Percentiles rank a stretch among this genome's conserved stretches.
phyloP scores from a whole-genome alignment of 2,329 filamentous ascomycete species.

The Fusarium armeniacum region DNA sequence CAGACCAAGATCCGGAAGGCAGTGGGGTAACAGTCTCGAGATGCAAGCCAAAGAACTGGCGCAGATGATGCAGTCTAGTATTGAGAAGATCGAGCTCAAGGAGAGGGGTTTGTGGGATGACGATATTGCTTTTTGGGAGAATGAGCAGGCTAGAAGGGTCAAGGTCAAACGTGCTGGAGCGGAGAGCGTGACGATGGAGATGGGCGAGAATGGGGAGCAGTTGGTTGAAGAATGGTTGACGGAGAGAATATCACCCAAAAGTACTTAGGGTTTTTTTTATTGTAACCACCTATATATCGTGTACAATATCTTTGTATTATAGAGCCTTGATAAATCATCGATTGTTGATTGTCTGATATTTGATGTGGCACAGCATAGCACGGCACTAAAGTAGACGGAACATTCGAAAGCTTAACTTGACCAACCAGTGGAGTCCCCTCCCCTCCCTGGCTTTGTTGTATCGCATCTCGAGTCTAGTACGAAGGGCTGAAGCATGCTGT shows the following conservation, averaged over 20 bases:
- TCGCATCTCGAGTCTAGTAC: conserved; percentile 19
- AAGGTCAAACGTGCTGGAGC: conserved; percentile 56
- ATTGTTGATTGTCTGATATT: background rate
- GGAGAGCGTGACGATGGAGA: conserved; percentile 47
- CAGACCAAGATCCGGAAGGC: conserved; percentile 39
- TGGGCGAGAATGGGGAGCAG: conserved; percentile 49
- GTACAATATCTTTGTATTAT: conserved; percentile 5
- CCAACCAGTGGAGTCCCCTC: conserved; percentile 32
- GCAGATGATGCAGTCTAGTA: conserved; percentile 63
- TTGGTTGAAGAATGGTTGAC: conserved; percentile 53
- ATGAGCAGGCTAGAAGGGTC: conserved; percentile 57
- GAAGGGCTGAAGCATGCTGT: conserved; percentile 6
- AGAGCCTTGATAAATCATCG: background rate
- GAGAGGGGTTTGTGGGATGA: conserved; percentile 60
- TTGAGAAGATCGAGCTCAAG: conserved; percentile 62
- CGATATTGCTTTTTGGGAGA: conserved; percentile 52
- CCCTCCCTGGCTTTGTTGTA: conserved; percentile 2
- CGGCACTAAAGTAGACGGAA: conserved; percentile 32
- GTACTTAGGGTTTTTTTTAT: background rate
- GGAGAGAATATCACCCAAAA: conserved; percentile 27
- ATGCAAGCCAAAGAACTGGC: conserved; percentile 64
- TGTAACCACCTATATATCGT: background rate
- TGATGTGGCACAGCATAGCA: conserved; percentile 14
- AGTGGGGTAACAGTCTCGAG: conserved; percentile 59
- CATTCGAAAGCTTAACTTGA: conserved; percentile 48